Base-by-base conservation (phyloP, 2,329 filamentous ascomycete species). In the Trichoderma sp. region DNA sequence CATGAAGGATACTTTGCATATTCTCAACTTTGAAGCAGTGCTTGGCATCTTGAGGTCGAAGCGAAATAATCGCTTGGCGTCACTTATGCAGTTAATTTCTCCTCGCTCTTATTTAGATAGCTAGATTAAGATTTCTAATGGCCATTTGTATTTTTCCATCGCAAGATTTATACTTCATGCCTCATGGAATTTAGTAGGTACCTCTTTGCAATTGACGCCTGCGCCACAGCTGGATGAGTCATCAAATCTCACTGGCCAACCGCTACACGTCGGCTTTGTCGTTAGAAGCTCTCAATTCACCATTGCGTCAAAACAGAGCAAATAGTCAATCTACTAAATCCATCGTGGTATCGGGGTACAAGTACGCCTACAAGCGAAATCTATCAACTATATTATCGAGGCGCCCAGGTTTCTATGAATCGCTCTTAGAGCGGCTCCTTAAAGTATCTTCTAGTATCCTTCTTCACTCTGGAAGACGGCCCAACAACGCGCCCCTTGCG, bases 141-240 rank as follows among this genome's bases (percentile, higher is more conserved):
- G 5, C 27, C 4, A 27, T 27, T 7, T 40, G 40, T n/a, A 8
- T 43, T 43, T 43, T 2, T n/a, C 8, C 10, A n/a, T n/a, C n/a
- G n/a, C 6, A 19, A n/a, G n/a, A 49, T 13, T 13, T 16, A 2
- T n/a, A 13, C 21, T 24, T 24, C 21, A 11, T 21, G n/a, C 43
- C 8, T 49, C 11, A 11, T 35, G 27, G n/a, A 27, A 63, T 19
- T n/a, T 11, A 35, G 19, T 8, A 35, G n/a, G n/a, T n/a, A n/a
- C 59, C n/a, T n/a, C 5, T 35, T 24, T 19, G 3, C 43, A 37
- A 2, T 37, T 35, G 10, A 13, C 43, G 35, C 5, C 66, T 68
- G 66, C 58, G 68, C 69, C 70, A 75, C 66, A 68, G 27, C 11
- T 63, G 80, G 43, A 74, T 72, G 68, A 72, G 69, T 72, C 71